phyloP scores from a whole-genome alignment of 2,329 filamentous ascomycete species.

The Penicillium frequentans region DNA sequence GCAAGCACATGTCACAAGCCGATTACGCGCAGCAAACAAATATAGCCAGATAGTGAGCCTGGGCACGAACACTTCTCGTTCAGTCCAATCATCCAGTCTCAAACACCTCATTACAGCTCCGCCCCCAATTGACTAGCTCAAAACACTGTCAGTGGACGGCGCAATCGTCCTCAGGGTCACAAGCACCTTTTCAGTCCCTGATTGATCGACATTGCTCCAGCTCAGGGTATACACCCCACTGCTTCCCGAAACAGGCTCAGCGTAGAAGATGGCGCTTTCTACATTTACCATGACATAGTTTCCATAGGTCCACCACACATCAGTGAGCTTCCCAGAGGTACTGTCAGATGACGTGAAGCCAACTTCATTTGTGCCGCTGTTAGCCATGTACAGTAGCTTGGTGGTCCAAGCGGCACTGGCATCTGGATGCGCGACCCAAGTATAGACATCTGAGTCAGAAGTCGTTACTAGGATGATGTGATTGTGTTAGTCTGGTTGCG shows the following conservation, averaged over 20 bases:
- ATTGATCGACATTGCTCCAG: neutral
- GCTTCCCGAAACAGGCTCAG: neutral
- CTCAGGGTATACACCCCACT: constrained; percentile 1
- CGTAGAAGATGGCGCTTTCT: constrained; percentile 1
- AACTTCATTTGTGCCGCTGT: neutral
- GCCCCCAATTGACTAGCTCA: too few species aligned
- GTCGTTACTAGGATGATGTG: neutral
- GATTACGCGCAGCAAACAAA: too few species aligned
- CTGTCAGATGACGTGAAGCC: neutral
- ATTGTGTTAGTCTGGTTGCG: neutral
- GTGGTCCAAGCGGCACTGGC: neutral
- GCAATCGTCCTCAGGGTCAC: constrained; percentile 1
- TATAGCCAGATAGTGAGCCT: too few species aligned
- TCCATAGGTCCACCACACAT: constrained; percentile 7
- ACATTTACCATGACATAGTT: constrained; percentile 1
- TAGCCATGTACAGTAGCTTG: neutral
- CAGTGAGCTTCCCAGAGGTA: neutral
- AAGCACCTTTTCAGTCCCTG: neutral
- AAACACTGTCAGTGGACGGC: neutral
- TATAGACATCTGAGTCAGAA: neutral
- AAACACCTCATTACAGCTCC: too few species aligned
- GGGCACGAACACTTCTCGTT: too few species aligned
- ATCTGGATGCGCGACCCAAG: neutral
- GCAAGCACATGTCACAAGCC: too few species aligned
- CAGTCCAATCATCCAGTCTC: too few species aligned